Evolutionary conservation across 495 filamentous ascomycete species (phyloP).

Genomic region (Penicillium taxi): DNA sequence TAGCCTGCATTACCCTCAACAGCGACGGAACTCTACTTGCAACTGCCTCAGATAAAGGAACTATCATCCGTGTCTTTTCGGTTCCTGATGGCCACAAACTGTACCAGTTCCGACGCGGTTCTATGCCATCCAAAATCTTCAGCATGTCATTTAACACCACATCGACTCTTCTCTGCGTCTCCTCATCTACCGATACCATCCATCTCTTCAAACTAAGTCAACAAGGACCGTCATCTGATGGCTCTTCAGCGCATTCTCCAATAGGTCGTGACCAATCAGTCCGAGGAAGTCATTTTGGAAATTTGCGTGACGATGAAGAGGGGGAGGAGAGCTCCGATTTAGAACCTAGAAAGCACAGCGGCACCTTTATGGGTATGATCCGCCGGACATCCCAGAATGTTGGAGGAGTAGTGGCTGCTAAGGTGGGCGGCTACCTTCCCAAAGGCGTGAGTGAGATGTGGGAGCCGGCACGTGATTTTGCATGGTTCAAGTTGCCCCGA

Average conservation of each 20-base stretch:
- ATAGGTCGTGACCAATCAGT: slow-evolving; percentile 30
- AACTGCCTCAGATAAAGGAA: slow-evolving; percentile 94
- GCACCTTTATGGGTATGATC: slow-evolving; percentile 78
- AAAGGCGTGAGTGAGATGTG: slow-evolving; percentile 92
- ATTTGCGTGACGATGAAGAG: slow-evolving; percentile 33
- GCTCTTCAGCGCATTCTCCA: slow-evolving; percentile 26
- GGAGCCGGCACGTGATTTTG: slow-evolving; percentile 93
- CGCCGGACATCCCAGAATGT: slow-evolving; percentile 96
- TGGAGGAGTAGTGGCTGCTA: slow-evolving; percentile 79
- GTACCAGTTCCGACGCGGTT: slow-evolving; percentile 89
- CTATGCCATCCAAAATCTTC: slow-evolving; percentile 87
- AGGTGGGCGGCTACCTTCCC: slow-evolving; percentile 84
- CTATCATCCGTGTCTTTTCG: slow-evolving; percentile 90
- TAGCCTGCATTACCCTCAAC: slow-evolving; percentile 85
- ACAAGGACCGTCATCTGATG: slow-evolving; percentile 26
- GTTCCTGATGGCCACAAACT: slow-evolving; percentile 84
- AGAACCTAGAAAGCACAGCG: slow-evolving; percentile 43
- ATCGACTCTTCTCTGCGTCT: slow-evolving; percentile 88
- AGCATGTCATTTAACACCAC: slow-evolving; percentile 99
- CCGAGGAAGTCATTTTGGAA: slow-evolving; percentile 30
- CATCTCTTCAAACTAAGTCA: slow-evolving; percentile 80
- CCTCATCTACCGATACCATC: slow-evolving; percentile 93
- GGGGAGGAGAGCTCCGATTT: slow-evolving; percentile 27
- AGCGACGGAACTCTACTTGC: slow-evolving; percentile 87
- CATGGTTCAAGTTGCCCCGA: slow-evolving; percentile 89